Conservation (phyloP, 2,329 filamentous ascomycete genomes). For the Aspergillus novofumigatus region DNA sequence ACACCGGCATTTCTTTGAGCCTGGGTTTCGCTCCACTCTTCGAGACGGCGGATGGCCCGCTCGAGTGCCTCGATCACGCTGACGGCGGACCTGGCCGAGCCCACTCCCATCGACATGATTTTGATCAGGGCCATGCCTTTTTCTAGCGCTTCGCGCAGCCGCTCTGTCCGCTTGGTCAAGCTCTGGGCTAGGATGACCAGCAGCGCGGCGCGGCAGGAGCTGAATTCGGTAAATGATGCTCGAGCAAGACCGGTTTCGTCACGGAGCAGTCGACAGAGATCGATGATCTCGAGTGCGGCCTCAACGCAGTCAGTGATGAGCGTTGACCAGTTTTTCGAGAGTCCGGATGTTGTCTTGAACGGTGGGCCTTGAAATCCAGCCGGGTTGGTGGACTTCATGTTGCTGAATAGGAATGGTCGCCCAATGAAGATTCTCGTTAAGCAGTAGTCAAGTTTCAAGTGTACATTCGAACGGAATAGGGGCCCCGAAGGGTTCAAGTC, state of each 20-base stretch:
- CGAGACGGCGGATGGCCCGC: slow-evolving; percentile 44
- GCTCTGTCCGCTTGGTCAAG: slow-evolving; percentile 37
- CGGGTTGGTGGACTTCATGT: slow-evolving; percentile 27
- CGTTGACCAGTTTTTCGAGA: slow-evolving; percentile 32
- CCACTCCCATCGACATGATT: slow-evolving; percentile 51
- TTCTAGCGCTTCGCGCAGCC: slow-evolving; percentile 45
- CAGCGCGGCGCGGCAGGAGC: slow-evolving; percentile 52
- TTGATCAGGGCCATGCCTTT: slow-evolving; percentile 50
- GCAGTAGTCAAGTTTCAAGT: slow-evolving; percentile 52
- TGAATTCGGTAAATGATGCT: slow-evolving; percentile 55
- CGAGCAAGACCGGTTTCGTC: slow-evolving; percentile 52
- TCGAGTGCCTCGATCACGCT: slow-evolving; percentile 53
- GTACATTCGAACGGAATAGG: slow-evolving; percentile 47
- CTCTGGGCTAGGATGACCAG: slow-evolving; percentile 45
- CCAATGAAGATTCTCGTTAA: slow-evolving; percentile 53
- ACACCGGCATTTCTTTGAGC: slow-evolving; percentile 27
- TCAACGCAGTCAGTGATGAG: slow-evolving; percentile 53
- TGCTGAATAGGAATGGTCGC: slow-evolving; percentile 50
- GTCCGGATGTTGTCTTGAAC: slow-evolving; percentile 26
- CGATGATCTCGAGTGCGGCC: slow-evolving; percentile 49
- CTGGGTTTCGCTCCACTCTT: slow-evolving; percentile 39
- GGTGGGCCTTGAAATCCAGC: slow-evolving; percentile 14
- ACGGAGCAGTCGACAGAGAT: slow-evolving; percentile 48
- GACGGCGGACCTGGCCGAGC: slow-evolving; percentile 51
- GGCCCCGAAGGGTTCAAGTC: slow-evolving; percentile 40